These are phyloP conservation scores for Pholiota conissans DNA, from an alignment of 768 basidiomycete species.

Conservation along the genomic window DNA sequence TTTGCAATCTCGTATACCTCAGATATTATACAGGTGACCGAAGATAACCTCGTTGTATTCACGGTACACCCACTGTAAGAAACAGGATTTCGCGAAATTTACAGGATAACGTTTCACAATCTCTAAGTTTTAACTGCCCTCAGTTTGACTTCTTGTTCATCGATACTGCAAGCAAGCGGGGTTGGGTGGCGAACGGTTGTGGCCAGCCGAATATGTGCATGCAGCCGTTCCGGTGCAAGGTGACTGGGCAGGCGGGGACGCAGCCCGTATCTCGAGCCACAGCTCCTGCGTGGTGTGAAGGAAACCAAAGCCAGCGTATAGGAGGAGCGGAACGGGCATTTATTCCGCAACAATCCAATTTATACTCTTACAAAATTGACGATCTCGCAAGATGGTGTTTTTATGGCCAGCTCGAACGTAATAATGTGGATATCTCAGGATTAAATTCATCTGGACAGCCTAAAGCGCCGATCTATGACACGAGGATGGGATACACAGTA, in stretches of 20 bases:
- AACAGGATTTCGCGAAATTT: too few relatives aligned
- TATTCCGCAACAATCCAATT: neutral
- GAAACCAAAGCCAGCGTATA: conserved; percentile 30
- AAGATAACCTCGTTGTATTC: conserved; percentile 45
- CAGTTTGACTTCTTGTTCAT: neutral
- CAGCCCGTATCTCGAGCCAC: conserved; percentile 28
- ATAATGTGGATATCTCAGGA: conserved; percentile 40
- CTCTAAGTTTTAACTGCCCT: conserved; percentile 27
- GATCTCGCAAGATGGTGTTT: conserved; percentile 34
- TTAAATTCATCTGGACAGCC: conserved; percentile 44
- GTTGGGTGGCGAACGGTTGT: conserved; percentile 29
- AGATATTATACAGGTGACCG: conserved; percentile 36
- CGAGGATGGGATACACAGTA: conserved; percentile 32
- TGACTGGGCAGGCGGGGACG: conserved; percentile 31
- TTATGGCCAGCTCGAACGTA: conserved; percentile 43
- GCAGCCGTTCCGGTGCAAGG: conserved; percentile 39
- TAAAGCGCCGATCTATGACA: conserved; percentile 36
- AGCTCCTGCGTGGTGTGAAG: conserved; percentile 41
- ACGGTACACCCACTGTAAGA: conserved; percentile 39
- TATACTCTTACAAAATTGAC: neutral
- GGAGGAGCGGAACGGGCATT: conserved; percentile 38
- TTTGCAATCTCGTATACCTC: conserved; percentile 48
- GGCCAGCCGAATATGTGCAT: conserved; percentile 50
- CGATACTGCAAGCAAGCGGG: neutral
- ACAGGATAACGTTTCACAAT: too few relatives aligned